phyloP scores from a whole-genome alignment of 2,329 filamentous ascomycete genomes.

The Periconia sp. region DNA sequence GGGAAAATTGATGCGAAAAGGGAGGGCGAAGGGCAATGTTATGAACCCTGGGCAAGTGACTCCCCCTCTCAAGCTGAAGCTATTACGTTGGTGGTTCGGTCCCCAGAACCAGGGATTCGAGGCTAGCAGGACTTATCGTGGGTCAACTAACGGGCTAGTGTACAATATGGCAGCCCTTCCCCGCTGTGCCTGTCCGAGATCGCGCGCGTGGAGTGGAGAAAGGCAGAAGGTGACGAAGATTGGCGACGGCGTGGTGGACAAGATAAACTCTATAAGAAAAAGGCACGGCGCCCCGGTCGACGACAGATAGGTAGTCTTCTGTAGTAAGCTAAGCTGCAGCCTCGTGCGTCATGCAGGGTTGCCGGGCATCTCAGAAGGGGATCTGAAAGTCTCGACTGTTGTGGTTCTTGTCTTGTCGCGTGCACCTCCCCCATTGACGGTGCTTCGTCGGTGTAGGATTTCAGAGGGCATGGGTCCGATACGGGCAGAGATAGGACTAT shows the following conservation, averaged over 20 bases:
- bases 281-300: background rate
- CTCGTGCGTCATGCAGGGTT: constrained; percentile 9
- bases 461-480: background rate
- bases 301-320: no score
- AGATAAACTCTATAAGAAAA: background rate
- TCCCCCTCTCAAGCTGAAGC: background rate
- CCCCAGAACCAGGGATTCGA: background rate
- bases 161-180: background rate
- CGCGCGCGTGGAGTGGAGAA: background rate
- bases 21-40: background rate
- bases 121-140: background rate
- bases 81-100: background rate
- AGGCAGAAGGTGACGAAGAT: background rate
- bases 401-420: constrained; percentile 1
- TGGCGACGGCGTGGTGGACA: background rate
- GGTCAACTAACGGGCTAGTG: background rate
- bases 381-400: background rate
- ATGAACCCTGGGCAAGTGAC: background rate
- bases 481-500: background rate
- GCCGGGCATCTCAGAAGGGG: background rate
- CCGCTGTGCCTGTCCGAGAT: background rate
- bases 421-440: background rate
- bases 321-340: background rate
- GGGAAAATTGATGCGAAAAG: background rate
- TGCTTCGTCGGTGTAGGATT: constrained; percentile 1